Conservation (phyloP, 179 eudicot species). For the Vitellaria paradoxa region DNA sequence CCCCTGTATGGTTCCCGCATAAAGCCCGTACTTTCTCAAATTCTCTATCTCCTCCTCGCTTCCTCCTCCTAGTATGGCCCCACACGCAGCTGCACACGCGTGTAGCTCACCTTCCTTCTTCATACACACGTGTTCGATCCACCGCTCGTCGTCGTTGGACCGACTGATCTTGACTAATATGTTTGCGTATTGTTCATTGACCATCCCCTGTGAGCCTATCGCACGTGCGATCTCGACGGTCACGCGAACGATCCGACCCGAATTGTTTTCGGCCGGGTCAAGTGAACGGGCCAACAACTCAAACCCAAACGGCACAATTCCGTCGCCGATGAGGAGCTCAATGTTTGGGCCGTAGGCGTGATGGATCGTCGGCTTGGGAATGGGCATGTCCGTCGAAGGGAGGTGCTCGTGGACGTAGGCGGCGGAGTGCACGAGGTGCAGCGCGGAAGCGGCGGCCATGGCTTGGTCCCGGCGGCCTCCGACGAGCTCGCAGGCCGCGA, state of each 20-base stretch:
- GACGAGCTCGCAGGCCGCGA: constrained; percentile 46
- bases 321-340: constrained; percentile 44
- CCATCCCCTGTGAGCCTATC: constrained; percentile 32
- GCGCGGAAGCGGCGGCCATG: constrained; percentile 38
- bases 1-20: constrained; percentile 38
- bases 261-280: constrained; percentile 16
- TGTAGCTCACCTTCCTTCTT: constrained; percentile 47
- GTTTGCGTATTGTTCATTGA: constrained; percentile 29
- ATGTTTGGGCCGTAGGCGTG: constrained; percentile 33
- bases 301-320: constrained; percentile 32
- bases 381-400: constrained; percentile 22
- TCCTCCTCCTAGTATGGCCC: constrained; percentile 57
- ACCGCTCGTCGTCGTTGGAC: background rate
- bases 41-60: constrained; percentile 41
- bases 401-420: constrained; percentile 43
- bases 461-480: constrained; percentile 42
- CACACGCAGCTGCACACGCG: constrained; percentile 52
- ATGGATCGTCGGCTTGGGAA: constrained; percentile 10
- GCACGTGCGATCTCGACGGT: constrained; percentile 38
- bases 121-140: constrained; percentile 21
- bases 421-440: constrained; percentile 41
- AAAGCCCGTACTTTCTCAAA: constrained; percentile 41
- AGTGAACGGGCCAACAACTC: constrained; percentile 33
- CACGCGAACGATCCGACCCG: constrained; percentile 27
- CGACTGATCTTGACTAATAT: background rate